These are phyloP conservation scores for Penicillium paneum DNA, from an alignment of 2,329 filamentous ascomycete genomes.

Conservation along the genomic window DNA sequence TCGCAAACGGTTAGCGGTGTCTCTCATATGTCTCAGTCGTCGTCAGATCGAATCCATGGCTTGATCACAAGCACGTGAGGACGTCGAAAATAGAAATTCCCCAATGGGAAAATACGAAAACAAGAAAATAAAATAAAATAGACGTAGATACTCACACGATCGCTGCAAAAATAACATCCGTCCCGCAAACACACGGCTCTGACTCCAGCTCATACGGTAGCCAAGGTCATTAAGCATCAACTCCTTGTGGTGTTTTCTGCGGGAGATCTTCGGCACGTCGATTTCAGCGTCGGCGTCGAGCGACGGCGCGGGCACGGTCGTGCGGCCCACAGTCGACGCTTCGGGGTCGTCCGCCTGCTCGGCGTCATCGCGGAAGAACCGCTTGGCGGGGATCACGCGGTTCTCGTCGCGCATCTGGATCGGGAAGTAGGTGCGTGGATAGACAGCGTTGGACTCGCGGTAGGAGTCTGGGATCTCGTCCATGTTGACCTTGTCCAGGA, in stretches of 20 bases:
- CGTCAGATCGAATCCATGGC: background rate
- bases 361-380: conserved; percentile 70
- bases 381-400: conserved; percentile 64
- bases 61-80: conserved; percentile 1
- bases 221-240: conserved; percentile 89
- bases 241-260: conserved; percentile 70
- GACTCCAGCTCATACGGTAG: conserved; percentile 94
- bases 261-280: conserved; percentile 70
- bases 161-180: conserved; percentile 84
- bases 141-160: conserved; percentile 65
- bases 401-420: conserved; percentile 87
- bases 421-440: conserved; percentile 85
- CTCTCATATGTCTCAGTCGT: conserved; percentile 1
- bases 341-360: conserved; percentile 51
- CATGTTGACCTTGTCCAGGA: conserved; percentile 89
- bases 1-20: conserved; percentile 8
- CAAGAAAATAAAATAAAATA: background rate
- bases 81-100: conserved; percentile 2
- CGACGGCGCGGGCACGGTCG: conserved; percentile 58
- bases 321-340: conserved; percentile 38
- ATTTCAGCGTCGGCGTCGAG: conserved; percentile 73
- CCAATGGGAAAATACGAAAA: conserved; percentile 9
- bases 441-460: conserved; percentile 84
- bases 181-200: conserved; percentile 85
- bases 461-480: conserved; percentile 96